A percentile compares a stretch with the other conserved stretches of the same genome.
Evolutionary conservation across 345 rosid genomes (phyloP).

Genomic region (Limnanthes douglasii): DNA sequence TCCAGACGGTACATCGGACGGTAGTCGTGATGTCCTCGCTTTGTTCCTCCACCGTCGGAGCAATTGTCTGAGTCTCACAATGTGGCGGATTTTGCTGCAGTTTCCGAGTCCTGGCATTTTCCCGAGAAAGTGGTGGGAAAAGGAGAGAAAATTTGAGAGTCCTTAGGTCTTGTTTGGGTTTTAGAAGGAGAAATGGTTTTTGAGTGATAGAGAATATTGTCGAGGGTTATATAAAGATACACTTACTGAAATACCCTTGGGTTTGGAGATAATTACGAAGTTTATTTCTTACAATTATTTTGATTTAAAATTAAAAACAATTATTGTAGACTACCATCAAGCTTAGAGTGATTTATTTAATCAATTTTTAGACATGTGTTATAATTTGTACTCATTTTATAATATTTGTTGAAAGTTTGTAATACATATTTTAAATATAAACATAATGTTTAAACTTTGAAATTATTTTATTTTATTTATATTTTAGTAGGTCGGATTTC

Average conservation of each 20-base stretch:
- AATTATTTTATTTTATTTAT: no score
- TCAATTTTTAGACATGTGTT: no score
- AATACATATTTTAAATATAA: no score
- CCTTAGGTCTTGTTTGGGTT: no score
- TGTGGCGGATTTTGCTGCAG: slow-evolving; percentile 92
- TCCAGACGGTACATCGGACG: slow-evolving; percentile 81
- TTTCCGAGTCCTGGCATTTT: slow-evolving; percentile 26
- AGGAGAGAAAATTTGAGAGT: slow-evolving; percentile 3
- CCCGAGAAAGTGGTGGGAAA: background rate
- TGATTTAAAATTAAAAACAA: no score
- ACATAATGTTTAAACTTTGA: no score
- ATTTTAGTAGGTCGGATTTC: no score
- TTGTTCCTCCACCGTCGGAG: slow-evolving; percentile 80
- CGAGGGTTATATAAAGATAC: slow-evolving; percentile 24
- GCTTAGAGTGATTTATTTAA: no score
- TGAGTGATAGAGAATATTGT: slow-evolving; percentile 3
- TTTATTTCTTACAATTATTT: slow-evolving; percentile 1
- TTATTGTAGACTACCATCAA: no score
- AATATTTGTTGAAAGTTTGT: no score
- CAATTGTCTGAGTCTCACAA: slow-evolving; percentile 77
- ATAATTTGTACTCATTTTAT: no score
- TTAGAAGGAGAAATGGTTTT: slow-evolving; percentile 22
- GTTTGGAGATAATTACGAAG: slow-evolving; percentile 24
- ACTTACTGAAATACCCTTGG: slow-evolving; percentile 13
- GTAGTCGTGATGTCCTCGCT: slow-evolving; percentile 45